Evolutionary conservation across 2,329 filamentous ascomycete genomes (phyloP).

Genomic region (Stagonosporopsis tanaceti): DNA sequence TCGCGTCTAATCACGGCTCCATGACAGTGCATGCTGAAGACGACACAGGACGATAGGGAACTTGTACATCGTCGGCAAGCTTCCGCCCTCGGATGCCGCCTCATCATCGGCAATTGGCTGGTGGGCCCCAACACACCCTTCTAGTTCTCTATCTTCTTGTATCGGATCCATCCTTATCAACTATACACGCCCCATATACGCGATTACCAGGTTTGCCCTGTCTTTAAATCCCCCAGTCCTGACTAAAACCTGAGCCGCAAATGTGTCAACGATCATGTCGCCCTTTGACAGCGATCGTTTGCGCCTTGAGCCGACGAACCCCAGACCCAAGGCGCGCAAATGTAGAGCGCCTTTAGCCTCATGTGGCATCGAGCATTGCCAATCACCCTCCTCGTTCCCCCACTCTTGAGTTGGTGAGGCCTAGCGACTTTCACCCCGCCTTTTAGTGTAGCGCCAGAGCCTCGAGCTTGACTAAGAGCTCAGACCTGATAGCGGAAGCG

Average conservation of each 20-base stretch:
- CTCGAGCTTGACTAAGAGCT: constrained; percentile 17
- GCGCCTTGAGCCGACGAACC: constrained; percentile 5
- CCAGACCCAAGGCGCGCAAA: constrained; percentile 6
- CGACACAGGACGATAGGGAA: background rate
- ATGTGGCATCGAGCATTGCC: background rate
- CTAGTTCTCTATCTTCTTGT: constrained; percentile 1
- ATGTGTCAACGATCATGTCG: constrained; percentile 24
- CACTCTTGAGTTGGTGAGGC: constrained; percentile 24
- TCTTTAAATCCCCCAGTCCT: background rate
- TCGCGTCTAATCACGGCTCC: background rate
- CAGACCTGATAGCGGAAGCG: constrained; percentile 26
- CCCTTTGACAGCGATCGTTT: background rate
- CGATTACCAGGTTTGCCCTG: background rate
- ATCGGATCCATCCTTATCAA: constrained; percentile 12
- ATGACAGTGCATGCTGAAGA: background rate
- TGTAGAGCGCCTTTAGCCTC: constrained; percentile 1
- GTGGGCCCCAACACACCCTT: background rate
- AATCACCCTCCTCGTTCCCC: constrained; percentile 10
- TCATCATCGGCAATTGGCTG: constrained; percentile 7
- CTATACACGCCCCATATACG: constrained; percentile 12
- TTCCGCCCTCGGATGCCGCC: constrained; percentile 10
- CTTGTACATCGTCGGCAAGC: background rate
- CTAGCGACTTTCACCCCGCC: constrained; percentile 27
- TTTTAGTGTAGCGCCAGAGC: constrained; percentile 19
- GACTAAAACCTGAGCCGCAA: constrained; percentile 23